These are phyloP conservation scores for Trichoderma atrobrunneum DNA, from an alignment of 2,329 filamentous ascomycete genomes.

Conservation along the genomic window DNA sequence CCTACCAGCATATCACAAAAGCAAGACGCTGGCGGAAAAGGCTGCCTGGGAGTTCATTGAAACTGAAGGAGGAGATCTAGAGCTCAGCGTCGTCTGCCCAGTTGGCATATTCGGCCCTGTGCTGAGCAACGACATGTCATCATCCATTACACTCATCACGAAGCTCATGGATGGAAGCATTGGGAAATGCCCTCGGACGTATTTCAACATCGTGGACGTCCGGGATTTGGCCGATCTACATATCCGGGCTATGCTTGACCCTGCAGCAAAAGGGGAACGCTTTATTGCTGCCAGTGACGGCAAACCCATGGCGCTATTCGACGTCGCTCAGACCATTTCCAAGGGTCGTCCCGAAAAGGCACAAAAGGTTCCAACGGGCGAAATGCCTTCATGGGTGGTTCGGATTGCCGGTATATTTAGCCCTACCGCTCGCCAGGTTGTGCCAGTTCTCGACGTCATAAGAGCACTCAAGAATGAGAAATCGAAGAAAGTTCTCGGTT, in stretches of 20 bases:
- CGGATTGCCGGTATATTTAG: neutral
- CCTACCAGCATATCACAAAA: constrained; percentile 20
- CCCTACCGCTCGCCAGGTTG: neutral
- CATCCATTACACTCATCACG: neutral
- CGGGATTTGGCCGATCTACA: constrained; percentile 31
- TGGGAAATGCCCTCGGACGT: constrained; percentile 18
- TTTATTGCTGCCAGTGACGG: constrained; percentile 27
- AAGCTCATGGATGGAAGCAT: constrained; percentile 3
- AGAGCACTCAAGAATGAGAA: neutral
- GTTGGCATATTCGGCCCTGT: constrained; percentile 31
- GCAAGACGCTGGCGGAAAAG: constrained; percentile 29
- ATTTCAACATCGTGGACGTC: constrained; percentile 30
- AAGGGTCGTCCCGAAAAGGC: neutral
- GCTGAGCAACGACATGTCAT: constrained; percentile 25
- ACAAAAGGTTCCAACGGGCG: neutral
- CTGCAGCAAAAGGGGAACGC: constrained; percentile 26
- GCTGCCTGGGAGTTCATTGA: constrained; percentile 31
- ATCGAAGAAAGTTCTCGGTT: neutral
- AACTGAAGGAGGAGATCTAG: constrained; percentile 27
- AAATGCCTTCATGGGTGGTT: constrained; percentile 2
- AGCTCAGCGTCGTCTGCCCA: constrained; percentile 28
- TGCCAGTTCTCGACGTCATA: neutral
- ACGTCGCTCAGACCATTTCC: neutral
- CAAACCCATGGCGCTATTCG: neutral
- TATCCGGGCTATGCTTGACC: constrained; percentile 16